Base-by-base conservation (phyloP, 2,329 filamentous ascomycete genomes). In the Apiospora hydei region DNA sequence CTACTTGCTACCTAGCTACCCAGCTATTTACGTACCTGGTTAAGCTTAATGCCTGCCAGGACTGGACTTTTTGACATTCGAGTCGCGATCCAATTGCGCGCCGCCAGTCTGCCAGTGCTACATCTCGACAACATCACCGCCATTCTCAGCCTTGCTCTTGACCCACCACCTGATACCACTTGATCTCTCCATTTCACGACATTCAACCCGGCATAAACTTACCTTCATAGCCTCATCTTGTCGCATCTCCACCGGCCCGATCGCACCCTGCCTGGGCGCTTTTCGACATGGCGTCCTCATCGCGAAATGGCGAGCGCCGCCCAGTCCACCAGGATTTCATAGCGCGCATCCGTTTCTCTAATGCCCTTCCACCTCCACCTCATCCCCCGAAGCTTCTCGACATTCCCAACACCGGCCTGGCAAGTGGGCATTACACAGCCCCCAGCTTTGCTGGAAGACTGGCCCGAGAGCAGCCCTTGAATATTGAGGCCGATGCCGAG, bases 401-500 rank as follows among this genome's bases (percentile, higher is more conserved):
- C 76, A 98, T 99, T 73, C 96, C 96, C 14, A 98, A 97, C 78
- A 96, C 94, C 71, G 96, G 96, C 57, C 89, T 98, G 21, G 89
- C 93, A 53, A 93, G 91, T 77, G 93, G 92, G 72, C 93, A 97
- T 81, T 98, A 98, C 83, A 97, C 96, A 44, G 94, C 92, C 4
- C 94, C 96, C 0, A 92, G 92, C 30, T 99, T 97, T 85, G 95
- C 95, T 43, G 96, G 95, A 66, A 91, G 94, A 75, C 86, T 99
- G 77, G 94, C 94, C 24, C 89, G 96, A 79, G 95, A 98, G 79
- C 96, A 98, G 85, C 94, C 96, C 70, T 87, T 98, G 68, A 98
- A 98, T 80, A 96, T 99, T 74, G 96, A 99, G 83, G 95, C 95
- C 43, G 96, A 99, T 89, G 96, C 95, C 11, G 96, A 99, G 85